Evolutionary conservation across 2,329 filamentous ascomycete species (phyloP), one percentile per base, ranked within the genome.

Genomic region (Talaromyces sp.): DNA sequence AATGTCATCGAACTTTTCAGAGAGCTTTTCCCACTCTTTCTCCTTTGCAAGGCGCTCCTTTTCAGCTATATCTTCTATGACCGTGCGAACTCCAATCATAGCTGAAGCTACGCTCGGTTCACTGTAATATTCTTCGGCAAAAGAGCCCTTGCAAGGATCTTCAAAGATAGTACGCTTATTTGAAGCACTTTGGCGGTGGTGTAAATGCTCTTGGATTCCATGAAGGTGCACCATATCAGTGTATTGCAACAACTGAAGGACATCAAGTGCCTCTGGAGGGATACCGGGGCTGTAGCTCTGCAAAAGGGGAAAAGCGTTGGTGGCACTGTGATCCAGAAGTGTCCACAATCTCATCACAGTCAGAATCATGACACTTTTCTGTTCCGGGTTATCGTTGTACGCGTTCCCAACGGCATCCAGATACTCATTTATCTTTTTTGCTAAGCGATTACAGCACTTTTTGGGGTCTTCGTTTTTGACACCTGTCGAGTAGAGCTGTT

Each of bases 301-400:
- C 0, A 90, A 70, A 0, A 87, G 67, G 0, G 80, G 79, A 51
- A 75, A 83, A 0, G 63, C 61, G 0, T 50, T 10, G 0, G 75
- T 70, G 0, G 81, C 80, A 17, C 66, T 69, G 11, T 72, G 65
- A 62, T 90, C 87, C 67, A 88, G 77, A 1, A 68, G 65, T 3
- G 81, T 68, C 86, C 86, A 90, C 0, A 86, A 64, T 54, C 84
- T 80, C 66, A 88, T 79, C 0, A 84, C 51, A 9, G 73, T 77
- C 1, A 89, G 74, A 0, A 88, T 69, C 65, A 83, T 77, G 0
- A 70, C 60, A 29, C 84, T 85, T 63, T 77, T 80, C 29, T 81
- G 76, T 56, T 83, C 80, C 0, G 79, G 75, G 60, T 81, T 77
- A 4, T 65, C 61, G 0, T 76, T 64, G 62, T 83, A 85, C 0